A percentile compares a stretch with the other conserved stretches of the same genome.
Conservation (phyloP, 1,284 basidiomycete species). For the Jaminaea rosea region DNA sequence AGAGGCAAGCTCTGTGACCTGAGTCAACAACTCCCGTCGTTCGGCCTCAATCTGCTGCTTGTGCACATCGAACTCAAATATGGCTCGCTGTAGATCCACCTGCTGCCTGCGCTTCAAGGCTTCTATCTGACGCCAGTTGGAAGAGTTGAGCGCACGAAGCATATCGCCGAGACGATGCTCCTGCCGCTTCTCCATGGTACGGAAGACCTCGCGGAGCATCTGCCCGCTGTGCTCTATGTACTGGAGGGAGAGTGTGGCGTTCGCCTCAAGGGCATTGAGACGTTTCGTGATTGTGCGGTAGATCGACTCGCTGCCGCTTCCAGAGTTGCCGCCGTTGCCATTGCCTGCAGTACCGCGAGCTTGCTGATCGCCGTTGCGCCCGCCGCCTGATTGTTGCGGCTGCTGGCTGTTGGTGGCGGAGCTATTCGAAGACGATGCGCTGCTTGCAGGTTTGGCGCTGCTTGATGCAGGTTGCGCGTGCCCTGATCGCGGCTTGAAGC, state of each 20-base stretch:
- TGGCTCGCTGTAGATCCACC: slow-evolving; percentile 58
- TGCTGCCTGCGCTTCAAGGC: slow-evolving; percentile 58
- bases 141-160: slow-evolving; percentile 53
- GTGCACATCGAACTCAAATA: slow-evolving; percentile 64
- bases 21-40: slow-evolving; percentile 58
- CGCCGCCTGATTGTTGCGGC: too few species aligned
- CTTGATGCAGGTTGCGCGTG: too few species aligned
- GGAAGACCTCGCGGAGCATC: slow-evolving; percentile 66
- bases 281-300: slow-evolving; percentile 94
- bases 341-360: too few species aligned
- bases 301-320: slow-evolving; percentile 59
- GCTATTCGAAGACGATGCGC: too few species aligned
- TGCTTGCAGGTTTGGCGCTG: too few species aligned
- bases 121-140: slow-evolving; percentile 52
- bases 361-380: too few species aligned
- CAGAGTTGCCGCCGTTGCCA: slow-evolving; percentile 15
- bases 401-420: too few species aligned
- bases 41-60: slow-evolving; percentile 62
- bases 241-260: slow-evolving; percentile 72
- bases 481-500: too few species aligned
- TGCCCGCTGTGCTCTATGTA: slow-evolving; percentile 86
- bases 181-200: slow-evolving; percentile 56
- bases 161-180: slow-evolving; percentile 55
- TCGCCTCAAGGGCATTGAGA: slow-evolving; percentile 72
- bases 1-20: slow-evolving; percentile 60